phyloP scores from a whole-genome alignment of 2,329 filamentous ascomycete species.

The Trichoderma sp. region DNA sequence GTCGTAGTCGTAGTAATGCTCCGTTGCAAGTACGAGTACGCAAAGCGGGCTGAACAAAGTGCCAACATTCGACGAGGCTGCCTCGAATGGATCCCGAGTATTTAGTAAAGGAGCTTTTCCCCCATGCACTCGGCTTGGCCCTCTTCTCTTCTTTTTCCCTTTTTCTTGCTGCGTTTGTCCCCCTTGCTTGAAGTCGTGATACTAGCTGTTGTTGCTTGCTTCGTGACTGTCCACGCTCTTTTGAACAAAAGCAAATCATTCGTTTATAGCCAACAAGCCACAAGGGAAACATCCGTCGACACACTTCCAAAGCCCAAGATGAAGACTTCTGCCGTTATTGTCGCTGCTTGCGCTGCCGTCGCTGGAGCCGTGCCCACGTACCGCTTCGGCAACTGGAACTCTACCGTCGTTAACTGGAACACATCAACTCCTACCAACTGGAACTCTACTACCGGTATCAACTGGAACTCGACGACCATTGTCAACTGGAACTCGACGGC shows the following conservation, averaged over 20 bases:
- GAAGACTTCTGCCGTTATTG: conserved; percentile 12
- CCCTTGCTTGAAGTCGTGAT: conserved; percentile 4
- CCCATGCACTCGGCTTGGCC: not conserved
- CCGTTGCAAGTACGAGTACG: conserved; percentile 6
- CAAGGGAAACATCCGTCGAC: not conserved
- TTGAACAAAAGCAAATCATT: not conserved
- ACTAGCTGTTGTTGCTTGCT: not conserved
- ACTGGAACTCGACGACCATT: not conserved
- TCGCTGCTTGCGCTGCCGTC: conserved; percentile 10
- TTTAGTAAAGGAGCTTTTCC: conserved; percentile 11
- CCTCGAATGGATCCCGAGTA: not conserved
- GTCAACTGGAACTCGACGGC: not conserved
- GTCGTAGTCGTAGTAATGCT: not conserved
- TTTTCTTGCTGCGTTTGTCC: not conserved
- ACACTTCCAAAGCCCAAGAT: conserved; percentile 3
- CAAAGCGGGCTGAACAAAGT: conserved; percentile 8
- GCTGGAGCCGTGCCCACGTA: not conserved
- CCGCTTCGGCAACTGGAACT: not conserved
- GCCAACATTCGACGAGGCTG: not conserved
- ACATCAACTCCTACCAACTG: not conserved
- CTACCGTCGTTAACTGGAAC: not conserved
- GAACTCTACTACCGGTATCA: not conserved
- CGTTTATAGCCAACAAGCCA: not conserved
- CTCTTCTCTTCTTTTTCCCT: not conserved
- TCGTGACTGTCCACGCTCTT: not conserved